These are phyloP conservation scores for Aspergillus transmontanensis DNA, from an alignment of 2,329 filamentous ascomycete genomes.

Conservation along the genomic window DNA sequence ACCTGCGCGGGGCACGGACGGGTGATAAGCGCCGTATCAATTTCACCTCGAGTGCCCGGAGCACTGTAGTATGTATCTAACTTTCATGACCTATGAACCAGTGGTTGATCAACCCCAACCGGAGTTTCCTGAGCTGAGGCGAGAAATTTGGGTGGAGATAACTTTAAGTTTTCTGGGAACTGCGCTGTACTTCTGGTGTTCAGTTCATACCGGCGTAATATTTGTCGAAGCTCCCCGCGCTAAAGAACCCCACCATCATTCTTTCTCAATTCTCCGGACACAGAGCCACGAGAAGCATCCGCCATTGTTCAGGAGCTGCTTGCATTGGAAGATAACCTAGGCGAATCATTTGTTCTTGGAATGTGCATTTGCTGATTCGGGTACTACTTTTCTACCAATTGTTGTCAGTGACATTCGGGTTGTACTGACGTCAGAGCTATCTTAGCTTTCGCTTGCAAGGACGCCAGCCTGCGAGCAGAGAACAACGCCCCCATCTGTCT, in stretches of 20 bases:
- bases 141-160: not conserved
- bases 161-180: not conserved
- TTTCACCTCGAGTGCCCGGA: not conserved
- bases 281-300: not conserved
- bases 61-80: not conserved
- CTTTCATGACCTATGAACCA: not conserved
- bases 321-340: not conserved
- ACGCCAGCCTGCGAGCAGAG: not conserved
- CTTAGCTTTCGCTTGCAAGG: not conserved
- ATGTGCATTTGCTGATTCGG: not conserved
- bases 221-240: conserved; percentile 1
- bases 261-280: not conserved
- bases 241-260: conserved; percentile 7
- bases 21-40: not conserved
- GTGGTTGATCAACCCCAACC: not conserved
- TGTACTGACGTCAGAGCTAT: conserved; percentile 8
- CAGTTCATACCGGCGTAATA: not conserved
- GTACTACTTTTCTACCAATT: not conserved
- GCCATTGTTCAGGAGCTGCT: not conserved
- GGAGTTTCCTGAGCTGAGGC: not conserved
- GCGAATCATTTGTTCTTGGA: not conserved
- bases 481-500: not conserved
- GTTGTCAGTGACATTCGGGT: not conserved
- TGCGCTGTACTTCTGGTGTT: not conserved
- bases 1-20: not conserved